Evolutionary conservation across 192 early-diverging fungal species (phyloP).

Genomic region (Backusella psychrophila): DNA sequence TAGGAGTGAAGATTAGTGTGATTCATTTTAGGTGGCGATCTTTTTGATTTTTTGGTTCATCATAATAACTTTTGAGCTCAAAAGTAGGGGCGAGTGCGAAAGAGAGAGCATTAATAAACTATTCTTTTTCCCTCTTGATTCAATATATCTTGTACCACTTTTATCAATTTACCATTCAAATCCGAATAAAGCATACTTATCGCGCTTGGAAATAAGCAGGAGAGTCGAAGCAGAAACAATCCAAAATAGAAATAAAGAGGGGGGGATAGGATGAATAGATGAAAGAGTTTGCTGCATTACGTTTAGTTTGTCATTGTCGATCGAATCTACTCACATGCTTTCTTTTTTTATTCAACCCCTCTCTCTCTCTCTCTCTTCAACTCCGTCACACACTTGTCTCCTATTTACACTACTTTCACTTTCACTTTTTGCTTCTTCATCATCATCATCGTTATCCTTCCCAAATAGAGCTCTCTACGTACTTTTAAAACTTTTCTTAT

Average conservation of each 20-base stretch:
- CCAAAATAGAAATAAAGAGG: background rate
- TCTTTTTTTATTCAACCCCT: background rate
- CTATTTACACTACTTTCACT: background rate
- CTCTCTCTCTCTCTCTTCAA: background rate
- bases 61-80: background rate
- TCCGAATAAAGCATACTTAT: background rate
- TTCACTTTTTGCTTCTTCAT: background rate
- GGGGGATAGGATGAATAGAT: background rate
- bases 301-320: conserved; percentile 2
- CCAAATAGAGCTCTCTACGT: too few relatives aligned
- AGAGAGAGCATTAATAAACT: background rate
- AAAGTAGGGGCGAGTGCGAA: background rate
- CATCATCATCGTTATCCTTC: too few relatives aligned
- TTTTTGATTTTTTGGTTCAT: background rate
- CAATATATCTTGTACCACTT: background rate
- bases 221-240: background rate
- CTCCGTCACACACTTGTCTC: background rate
- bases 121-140: background rate
- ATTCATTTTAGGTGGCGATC: background rate
- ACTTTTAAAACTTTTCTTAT: too few relatives aligned
- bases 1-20: background rate
- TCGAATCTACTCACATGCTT: background rate
- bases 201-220: background rate
- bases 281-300: background rate
- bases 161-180: background rate